phyloP scores from a whole-genome alignment of 345 rosid genomes.

The Erodium maritimum region DNA sequence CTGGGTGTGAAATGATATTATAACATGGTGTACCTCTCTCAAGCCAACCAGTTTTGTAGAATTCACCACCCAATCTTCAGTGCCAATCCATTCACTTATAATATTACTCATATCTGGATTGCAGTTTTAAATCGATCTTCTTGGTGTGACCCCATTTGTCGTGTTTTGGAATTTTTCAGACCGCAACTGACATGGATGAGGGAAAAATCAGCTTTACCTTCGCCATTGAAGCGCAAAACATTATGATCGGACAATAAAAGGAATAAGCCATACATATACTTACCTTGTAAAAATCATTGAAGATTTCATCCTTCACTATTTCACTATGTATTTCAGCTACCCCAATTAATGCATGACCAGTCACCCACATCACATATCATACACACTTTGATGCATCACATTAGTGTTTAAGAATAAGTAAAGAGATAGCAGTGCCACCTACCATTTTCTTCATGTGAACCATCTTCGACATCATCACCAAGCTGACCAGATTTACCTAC shows the following conservation, averaged over 20 bases:
- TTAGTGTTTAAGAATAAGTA: too few relatives aligned
- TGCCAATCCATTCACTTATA: constrained; percentile 37
- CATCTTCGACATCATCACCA: constrained; percentile 7
- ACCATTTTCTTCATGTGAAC: constrained; percentile 10
- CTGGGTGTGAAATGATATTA: too few relatives aligned
- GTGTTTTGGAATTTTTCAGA: constrained; percentile 45
- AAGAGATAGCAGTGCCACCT: background rate
- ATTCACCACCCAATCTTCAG: constrained; percentile 32
- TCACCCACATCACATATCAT: constrained; percentile 32
- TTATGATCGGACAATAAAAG: background rate
- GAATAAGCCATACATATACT: background rate
- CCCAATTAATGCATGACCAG: constrained; percentile 34
- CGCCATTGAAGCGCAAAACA: background rate
- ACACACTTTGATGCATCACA: too few relatives aligned
- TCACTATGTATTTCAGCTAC: too few relatives aligned
- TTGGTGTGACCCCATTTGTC: constrained; percentile 49
- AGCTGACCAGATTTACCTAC: constrained; percentile 6
- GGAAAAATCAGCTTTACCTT: too few relatives aligned
- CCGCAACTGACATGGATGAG: constrained; percentile 22
- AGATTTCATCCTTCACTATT: constrained; percentile 40
- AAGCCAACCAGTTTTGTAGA: constrained; percentile 24
- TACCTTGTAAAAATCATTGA: constrained; percentile 36
- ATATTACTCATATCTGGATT: constrained; percentile 32
- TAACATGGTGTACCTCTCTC: constrained; percentile 15
- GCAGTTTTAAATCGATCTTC: constrained; percentile 44